These are phyloP conservation scores for Clitoria ternatea DNA, from an alignment of 306 rosid genomes.

Conservation along the genomic window DNA sequence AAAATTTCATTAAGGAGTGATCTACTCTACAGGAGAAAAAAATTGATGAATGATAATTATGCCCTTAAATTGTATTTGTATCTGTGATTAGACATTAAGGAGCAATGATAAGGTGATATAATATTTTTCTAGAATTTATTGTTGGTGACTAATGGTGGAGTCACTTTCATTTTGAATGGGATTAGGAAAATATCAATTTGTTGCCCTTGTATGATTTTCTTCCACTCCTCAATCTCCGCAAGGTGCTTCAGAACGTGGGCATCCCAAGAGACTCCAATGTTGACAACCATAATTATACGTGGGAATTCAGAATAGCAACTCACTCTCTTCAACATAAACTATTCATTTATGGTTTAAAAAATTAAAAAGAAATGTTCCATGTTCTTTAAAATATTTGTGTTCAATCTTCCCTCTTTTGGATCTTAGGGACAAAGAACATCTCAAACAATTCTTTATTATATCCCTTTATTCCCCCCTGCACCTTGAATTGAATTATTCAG, in stretches of 20 bases:
- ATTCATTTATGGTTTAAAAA: not conserved
- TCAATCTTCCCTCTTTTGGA: conserved; percentile 6
- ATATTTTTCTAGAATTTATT: not conserved
- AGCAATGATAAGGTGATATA: conserved; percentile 7
- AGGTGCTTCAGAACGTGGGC: conserved; percentile 25
- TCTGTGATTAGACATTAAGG: conserved; percentile 8
- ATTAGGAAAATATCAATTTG: conserved; percentile 27
- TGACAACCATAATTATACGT: conserved; percentile 22
- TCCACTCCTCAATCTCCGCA: conserved; percentile 4
- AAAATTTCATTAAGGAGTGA: not conserved
- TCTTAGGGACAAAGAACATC: conserved; percentile 13
- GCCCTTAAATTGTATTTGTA: not conserved
- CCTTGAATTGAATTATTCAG: not conserved
- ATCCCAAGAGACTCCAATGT: conserved; percentile 13
- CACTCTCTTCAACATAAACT: conserved; percentile 6
- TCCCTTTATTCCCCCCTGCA: conserved; percentile 16
- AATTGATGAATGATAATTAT: not conserved
- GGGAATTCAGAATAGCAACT: conserved; percentile 3
- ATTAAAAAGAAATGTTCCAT: not conserved
- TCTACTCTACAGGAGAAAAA: too few relatives aligned
- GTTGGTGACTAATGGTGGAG: not conserved
- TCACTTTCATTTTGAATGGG: conserved; percentile 23
- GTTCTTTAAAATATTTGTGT: not conserved
- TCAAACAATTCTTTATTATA: conserved; percentile 14
- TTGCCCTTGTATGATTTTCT: not conserved